These are phyloP conservation scores for Fraxinus sp. DNA, from an alignment of 305 asterid genomes.

Conservation along the genomic window DNA sequence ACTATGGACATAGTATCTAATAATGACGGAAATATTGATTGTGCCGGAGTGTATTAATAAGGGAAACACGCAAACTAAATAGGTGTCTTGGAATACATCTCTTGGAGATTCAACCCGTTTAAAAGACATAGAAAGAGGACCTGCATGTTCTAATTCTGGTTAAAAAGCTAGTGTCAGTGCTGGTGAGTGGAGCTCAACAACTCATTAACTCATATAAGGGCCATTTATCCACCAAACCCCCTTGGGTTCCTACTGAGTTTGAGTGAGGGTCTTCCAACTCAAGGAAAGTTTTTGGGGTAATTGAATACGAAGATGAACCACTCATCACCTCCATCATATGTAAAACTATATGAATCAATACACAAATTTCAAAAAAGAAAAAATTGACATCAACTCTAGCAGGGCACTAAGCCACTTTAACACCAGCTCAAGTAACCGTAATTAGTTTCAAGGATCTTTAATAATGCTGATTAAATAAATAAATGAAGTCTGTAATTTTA, in stretches of 20 bases:
- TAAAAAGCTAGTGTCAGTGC: not conserved
- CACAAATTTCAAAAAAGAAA: not conserved
- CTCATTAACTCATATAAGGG: not conserved
- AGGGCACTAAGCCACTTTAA: not conserved
- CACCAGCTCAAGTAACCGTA: not conserved
- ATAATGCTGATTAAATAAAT: not conserved
- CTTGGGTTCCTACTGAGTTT: not conserved
- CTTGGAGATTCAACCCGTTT: not conserved
- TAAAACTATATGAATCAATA: not conserved
- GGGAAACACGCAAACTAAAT: not conserved
- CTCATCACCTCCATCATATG: not conserved
- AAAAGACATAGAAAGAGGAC: not conserved
- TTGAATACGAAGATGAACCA: not conserved
- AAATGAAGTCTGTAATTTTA: not conserved
- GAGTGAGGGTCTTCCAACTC: not conserved
- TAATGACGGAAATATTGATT: not conserved
- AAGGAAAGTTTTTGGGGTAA: not conserved
- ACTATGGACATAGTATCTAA: not conserved
- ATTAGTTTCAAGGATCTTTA: not conserved
- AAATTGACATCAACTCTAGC: not conserved
- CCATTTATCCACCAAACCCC: not conserved
- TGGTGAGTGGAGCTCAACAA: not conserved
- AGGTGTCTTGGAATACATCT: not conserved
- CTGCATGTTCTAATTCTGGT: not conserved
- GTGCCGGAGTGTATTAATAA: not conserved